These are phyloP conservation scores for Phytophthora lateralis DNA, from an alignment of 352 stramenopile genomes.

Conservation along the genomic window DNA sequence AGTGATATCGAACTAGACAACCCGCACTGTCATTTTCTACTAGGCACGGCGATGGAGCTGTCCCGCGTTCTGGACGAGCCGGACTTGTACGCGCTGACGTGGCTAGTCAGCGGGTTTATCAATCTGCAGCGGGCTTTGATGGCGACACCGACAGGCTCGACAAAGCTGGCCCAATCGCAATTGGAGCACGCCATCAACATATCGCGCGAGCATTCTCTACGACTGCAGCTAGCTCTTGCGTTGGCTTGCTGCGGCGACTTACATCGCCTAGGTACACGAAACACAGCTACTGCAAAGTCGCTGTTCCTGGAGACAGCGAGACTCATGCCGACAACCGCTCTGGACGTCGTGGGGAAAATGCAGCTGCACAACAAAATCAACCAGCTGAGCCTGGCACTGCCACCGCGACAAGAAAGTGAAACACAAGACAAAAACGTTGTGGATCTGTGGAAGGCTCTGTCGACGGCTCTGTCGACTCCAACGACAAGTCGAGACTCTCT, in stretches of 20 bases:
- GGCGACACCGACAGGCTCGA: slow-evolving; percentile 4
- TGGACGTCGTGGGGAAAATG: slow-evolving; percentile 49
- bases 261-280: slow-evolving; percentile 20
- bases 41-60: slow-evolving; percentile 49
- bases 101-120: slow-evolving; percentile 53
- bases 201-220: slow-evolving; percentile 42
- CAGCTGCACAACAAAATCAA: slow-evolving; percentile 51
- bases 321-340: slow-evolving; percentile 32
- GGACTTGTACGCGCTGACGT: slow-evolving; percentile 49
- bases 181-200: slow-evolving; percentile 41
- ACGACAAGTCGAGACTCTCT: slow-evolving; percentile 7
- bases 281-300: slow-evolving; percentile 14
- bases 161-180: slow-evolving; percentile 36
- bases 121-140: slow-evolving; percentile 34
- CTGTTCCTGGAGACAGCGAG: slow-evolving; percentile 40
- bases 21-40: slow-evolving; percentile 33
- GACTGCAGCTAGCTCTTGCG: slow-evolving; percentile 36
- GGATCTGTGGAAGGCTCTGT: slow-evolving; percentile 29
- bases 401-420: slow-evolving; percentile 7
- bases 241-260: slow-evolving; percentile 48
- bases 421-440: slow-evolving; percentile 33
- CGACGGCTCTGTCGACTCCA: slow-evolving; percentile 11
- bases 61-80: slow-evolving; percentile 47
- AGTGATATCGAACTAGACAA: slow-evolving; percentile 37
- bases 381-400: slow-evolving; percentile 22